Evolutionary conservation across 805 yeast species (phyloP).

Genomic region (Tetrapisispora iriomotensis): DNA sequence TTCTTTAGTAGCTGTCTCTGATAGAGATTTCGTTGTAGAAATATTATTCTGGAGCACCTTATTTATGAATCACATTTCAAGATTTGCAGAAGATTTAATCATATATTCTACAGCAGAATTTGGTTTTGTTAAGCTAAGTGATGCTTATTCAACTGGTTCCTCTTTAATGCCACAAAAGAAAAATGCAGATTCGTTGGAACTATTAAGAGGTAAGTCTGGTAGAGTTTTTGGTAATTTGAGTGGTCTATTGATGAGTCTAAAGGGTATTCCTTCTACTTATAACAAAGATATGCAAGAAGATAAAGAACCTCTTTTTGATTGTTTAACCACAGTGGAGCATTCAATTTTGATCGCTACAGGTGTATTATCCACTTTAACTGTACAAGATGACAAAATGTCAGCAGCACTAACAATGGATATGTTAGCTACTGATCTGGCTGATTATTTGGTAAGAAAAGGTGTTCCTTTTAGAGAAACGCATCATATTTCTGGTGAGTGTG

Average conservation of each 20-base stretch:
- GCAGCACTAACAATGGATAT: conserved; percentile 94
- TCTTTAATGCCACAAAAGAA: conserved; percentile 99
- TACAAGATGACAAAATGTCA: conserved; percentile 68
- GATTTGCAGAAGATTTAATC: conserved; percentile 89
- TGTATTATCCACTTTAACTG: conserved; percentile 76
- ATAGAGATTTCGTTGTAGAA: conserved; percentile 95
- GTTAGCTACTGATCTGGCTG: conserved; percentile 98
- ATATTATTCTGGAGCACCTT: conserved; percentile 90
- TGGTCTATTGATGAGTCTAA: conserved; percentile 92
- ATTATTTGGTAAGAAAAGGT: conserved; percentile 92
- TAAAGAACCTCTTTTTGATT: conserved; percentile 95
- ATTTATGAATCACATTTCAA: conserved; percentile 90
- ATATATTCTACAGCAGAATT: conserved; percentile 96
- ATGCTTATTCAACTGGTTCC: conserved; percentile 97
- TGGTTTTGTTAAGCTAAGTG: conserved; percentile 87
- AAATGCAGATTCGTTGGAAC: conserved; percentile 92
- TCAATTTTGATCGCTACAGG: conserved; percentile 93
- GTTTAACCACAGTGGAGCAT: conserved; percentile 82
- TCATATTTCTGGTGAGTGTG: conserved; percentile 97
- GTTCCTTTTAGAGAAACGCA: conserved; percentile 99
- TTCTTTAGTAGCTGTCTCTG: conserved; percentile 93
- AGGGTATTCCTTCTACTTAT: conserved; percentile 96
- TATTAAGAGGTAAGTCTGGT: conserved; percentile 93
- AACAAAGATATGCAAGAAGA: conserved; percentile 99
- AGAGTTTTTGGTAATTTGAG: conserved; percentile 91